Base-by-base conservation (phyloP, 768 basidiomycete genomes). In the Hypholoma sublateritium region DNA sequence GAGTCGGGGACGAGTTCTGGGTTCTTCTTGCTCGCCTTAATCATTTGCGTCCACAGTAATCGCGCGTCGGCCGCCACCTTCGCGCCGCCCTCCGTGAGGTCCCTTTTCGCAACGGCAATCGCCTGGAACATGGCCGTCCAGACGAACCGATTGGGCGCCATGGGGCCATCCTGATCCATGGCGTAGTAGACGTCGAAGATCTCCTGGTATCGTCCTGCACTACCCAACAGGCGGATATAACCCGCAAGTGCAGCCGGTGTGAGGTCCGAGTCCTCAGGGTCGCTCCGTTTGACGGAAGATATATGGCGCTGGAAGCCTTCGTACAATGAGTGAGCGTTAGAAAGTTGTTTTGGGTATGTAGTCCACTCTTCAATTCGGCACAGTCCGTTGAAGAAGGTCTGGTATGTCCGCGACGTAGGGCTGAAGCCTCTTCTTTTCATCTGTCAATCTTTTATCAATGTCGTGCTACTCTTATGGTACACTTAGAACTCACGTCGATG, bases 371-470 rank as follows among this genome's bases (percentile, higher is more conserved):
- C 77, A 25, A 91, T 82, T 25, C 76, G 76, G 2, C 81, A 76
- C 42, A 88, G 76, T 5, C 89, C 90, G 43, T 70, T 78, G 68
- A 94, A 78, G 70, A 93, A 74, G 21, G 88, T 89, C 44, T 80
- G 77, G 62, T 81, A 93, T 1, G 92, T 92, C 55, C 83, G 73
- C 6, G 77, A 69, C 43, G 79, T 86, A 22, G 93, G 90, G 45
- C 77, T 77, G 66, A 91, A 87, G 1, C 89, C 89, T 43, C 93
- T 83, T 34, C 91, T 81, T 70, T 91, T 93, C 91, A 94, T 91
- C 92, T 94, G 39, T 13, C 39, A 41, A 13, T 16, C 8, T 58
- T n/a, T 32, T 42, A 17, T 39, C 25, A 51, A n/a, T 41, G 44
- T 50, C 53, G 51, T 58, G 28, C 45, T 21, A 39, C 39, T 25